Evolutionary conservation across 2,329 filamentous ascomycete genomes (phyloP), one percentile per base, ranked within the genome.

Genomic region (Mycosphaerella sp.): DNA sequence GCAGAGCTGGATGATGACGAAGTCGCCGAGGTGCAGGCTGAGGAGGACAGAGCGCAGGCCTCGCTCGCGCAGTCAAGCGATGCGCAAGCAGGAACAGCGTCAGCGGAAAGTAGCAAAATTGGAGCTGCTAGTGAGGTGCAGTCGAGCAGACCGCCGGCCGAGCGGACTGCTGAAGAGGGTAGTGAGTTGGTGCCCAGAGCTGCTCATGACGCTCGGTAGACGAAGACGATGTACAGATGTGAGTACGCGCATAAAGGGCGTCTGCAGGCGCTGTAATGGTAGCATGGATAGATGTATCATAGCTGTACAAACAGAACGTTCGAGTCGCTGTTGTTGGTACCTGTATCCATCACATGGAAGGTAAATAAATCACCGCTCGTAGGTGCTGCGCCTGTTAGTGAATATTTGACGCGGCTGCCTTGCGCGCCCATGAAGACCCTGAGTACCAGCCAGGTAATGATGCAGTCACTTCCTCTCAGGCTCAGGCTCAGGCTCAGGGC

Each of bases 1-100:
- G 81, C 86, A 42, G 92, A 97, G 70, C 78, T 96, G 14, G 85
- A 87, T 34, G 86, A 90, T 45, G 90, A 95, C 48, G 82, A 83
- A 34, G 83, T 85, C 21, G 59, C 55, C 26, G 59, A 59, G 52
- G 60, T 56, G 42, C 52, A 62, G 32, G 59, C 49, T 26, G 61
- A 62, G 44, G 57, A 62, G 42, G 60, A 55, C 48, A 51, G 58
- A 14, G 56, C 55, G 45, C 46, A 53, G 17, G 48, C 41, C 38
- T 46, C 53, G 9, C 21, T 50, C 26, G 44, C 45, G 47, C 51
- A 49, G 36, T 42, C 39, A 48, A 51, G 31, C 21, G 48, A 45
- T 45, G 53, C 50, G 41, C 46, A 51, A 21, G 17, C 40, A 3
- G 12, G 50, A 55, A 31, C 17, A 11, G 32, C 21, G n/a, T 45